Conservation (phyloP, 2,329 filamentous ascomycete species). For the Talaromyces islandicus region DNA sequence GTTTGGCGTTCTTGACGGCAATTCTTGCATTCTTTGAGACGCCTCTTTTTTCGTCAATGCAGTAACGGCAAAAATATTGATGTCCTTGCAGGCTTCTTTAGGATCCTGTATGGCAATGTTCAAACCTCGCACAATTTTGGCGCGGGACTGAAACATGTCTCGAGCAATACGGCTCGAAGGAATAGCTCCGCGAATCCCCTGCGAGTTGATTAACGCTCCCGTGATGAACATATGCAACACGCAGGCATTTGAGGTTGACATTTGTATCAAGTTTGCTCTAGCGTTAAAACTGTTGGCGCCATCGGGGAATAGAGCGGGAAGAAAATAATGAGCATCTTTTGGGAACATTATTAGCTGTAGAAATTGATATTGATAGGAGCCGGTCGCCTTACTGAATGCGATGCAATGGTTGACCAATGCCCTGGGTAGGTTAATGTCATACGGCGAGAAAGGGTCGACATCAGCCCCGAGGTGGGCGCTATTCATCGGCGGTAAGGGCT, state of each 20-base stretch:
- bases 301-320: not conserved
- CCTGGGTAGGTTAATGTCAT: not conserved
- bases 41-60: not conserved
- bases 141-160: constrained; percentile 1
- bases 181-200: not conserved
- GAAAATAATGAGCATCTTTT: not conserved
- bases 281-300: not conserved
- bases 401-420: not conserved
- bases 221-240: not conserved
- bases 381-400: not conserved
- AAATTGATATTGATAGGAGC: not conserved
- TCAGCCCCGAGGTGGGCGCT: not conserved
- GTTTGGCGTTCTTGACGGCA: not conserved
- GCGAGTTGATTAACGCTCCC: not conserved
- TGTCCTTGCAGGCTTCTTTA: not conserved
- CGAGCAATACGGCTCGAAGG: not conserved
- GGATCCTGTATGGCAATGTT: not conserved
- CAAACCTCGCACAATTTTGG: not conserved
- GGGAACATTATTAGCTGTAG: not conserved
- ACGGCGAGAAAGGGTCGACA: not conserved
- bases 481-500: not conserved
- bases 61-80: not conserved
- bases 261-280: not conserved
- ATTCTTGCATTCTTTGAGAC: not conserved
- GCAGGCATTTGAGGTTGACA: not conserved